Base-by-base conservation (phyloP, 1,139 yeast genomes). In the Zhuliangozyma blackwelliae region DNA sequence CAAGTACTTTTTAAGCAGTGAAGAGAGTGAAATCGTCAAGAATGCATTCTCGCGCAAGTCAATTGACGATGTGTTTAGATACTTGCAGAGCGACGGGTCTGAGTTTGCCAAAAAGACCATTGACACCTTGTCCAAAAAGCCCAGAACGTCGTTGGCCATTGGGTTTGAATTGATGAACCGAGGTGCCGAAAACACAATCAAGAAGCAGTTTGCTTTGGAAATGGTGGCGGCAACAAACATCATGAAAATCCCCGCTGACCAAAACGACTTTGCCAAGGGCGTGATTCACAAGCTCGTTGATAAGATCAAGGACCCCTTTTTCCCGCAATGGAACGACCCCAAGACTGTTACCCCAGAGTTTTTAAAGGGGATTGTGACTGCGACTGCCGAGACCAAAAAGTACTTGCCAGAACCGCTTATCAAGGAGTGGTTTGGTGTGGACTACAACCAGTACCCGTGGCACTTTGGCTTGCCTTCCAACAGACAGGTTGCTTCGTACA, bases 401-500 rank as follows among this genome's bases (percentile, higher is more conserved):
- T 36, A 33, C n/a, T 65, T 69, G 44, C 40, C 51, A 3, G 56
- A 47, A 29, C 77, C 62, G 34, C 70, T 57, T 47, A 63, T 77
- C 49, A 60, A 73, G 43, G 57, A 65, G 49, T 65, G 61, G 54
- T 68, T 72, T 44, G 72, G 75, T 34, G 61, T 72, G 37, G 75
- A 82, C 48, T 87, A 73, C 63, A 60, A 61, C 31, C 59, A 72
- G 36, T 85, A 90, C 57, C 96, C 96, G 26, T 78, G 75, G 61
- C 72, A 76, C 52, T 84, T 77, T 72, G 96, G 95, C 27, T 72
- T 92, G 47, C 97, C 97, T 36, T 67, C 76, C 10, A 85, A 82
- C 59, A 47, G 54, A 35, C 82, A 78, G 41, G 69, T 79, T 40
- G 71, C 74, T 48, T 63, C 65, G 38, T 84, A 70, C 57, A 75